Base-by-base conservation (phyloP, 768 basidiomycete genomes). In the Tylopilus balloui region DNA sequence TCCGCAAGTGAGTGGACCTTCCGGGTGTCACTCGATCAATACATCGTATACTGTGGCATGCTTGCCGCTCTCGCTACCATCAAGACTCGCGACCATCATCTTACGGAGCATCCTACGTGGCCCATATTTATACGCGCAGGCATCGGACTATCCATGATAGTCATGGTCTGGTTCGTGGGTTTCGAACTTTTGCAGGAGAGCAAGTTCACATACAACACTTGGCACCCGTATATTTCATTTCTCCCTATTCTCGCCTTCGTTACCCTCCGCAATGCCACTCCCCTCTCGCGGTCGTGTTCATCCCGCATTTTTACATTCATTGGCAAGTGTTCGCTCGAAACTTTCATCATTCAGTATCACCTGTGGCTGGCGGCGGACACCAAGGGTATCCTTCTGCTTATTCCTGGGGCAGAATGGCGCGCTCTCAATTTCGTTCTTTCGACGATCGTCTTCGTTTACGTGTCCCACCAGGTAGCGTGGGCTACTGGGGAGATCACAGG, bases 271-370 rank as follows among this genome's bases (percentile, higher is more conserved):
- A 92, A 92, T 57, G 80, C 88, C 17, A 91, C 72, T 38, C 70
- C 76, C 3, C 70, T 79, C 43, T 71, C 94, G 37, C 84, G 92
- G 34, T 87, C 87, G 3, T 76, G 74, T 31, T 79, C 79, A 19
- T 88, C 84, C 11, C 73, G 71, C 13, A 67, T 80, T 24, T 94
- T 92, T 70, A 81, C 81, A 21, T 91, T 88, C 69, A 75, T 94
- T 44, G 92, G 92, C 34, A 81, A 74, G 62, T 92, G 89, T 68
- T 93, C 91, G 5, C 76, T 95, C 46, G 92, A 96, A 69, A 86
- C 91, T 0, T 96, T 93, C 66, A 86, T 94, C 61, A 79, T 94
- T 50, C 92, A 95, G 62, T 94, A 84, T 65, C 91, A 90, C 59
- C 70, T 89, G 37, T 92, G 88, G 88, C 73, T 92, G 28, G 91